Evolutionary conservation across 768 basidiomycete genomes (phyloP).

Genomic region (Panus rudis): DNA sequence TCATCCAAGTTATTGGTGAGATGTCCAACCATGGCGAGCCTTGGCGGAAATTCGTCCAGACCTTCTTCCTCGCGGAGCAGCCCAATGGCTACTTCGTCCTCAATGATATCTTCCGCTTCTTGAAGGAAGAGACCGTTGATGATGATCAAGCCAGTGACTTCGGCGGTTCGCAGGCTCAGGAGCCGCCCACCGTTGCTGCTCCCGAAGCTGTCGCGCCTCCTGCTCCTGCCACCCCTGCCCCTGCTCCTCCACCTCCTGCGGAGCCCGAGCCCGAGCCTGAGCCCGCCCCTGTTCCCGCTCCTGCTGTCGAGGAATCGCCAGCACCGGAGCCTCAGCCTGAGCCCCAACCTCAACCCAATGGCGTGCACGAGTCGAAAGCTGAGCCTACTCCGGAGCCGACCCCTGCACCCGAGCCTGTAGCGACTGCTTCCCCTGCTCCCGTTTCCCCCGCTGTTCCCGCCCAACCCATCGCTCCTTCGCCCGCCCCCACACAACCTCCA

Average conservation of each 20-base stretch:
- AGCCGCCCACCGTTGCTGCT: slow-evolving; percentile 9
- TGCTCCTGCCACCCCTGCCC: slow-evolving; percentile 28
- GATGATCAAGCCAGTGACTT: slow-evolving; percentile 56
- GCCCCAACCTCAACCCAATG: slow-evolving; percentile 32
- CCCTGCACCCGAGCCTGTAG: slow-evolving; percentile 21
- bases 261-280: slow-evolving; percentile 23
- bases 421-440: slow-evolving; percentile 20
- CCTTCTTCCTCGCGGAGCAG: slow-evolving; percentile 99
- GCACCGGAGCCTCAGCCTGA: slow-evolving; percentile 34
- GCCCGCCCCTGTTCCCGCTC: slow-evolving; percentile 30
- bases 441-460: slow-evolving; percentile 25
- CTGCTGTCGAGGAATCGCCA: slow-evolving; percentile 26
- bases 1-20: slow-evolving; percentile 99
- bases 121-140: slow-evolving; percentile 91
- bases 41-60: slow-evolving; percentile 99
- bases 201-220: slow-evolving; percentile 9
- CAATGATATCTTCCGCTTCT: slow-evolving; percentile 99
- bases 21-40: slow-evolving; percentile 89
- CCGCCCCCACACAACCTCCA: slow-evolving; percentile 20
- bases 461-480: slow-evolving; percentile 27
- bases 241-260: slow-evolving; percentile 26
- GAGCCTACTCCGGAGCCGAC: slow-evolving; percentile 25
- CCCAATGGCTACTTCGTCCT: slow-evolving; percentile 99
- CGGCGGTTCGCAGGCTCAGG: slow-evolving; percentile 32
- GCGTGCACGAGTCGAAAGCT: slow-evolving; percentile 24